Conservation (phyloP, 768 basidiomycete species). For the Tylopilus balloui region DNA sequence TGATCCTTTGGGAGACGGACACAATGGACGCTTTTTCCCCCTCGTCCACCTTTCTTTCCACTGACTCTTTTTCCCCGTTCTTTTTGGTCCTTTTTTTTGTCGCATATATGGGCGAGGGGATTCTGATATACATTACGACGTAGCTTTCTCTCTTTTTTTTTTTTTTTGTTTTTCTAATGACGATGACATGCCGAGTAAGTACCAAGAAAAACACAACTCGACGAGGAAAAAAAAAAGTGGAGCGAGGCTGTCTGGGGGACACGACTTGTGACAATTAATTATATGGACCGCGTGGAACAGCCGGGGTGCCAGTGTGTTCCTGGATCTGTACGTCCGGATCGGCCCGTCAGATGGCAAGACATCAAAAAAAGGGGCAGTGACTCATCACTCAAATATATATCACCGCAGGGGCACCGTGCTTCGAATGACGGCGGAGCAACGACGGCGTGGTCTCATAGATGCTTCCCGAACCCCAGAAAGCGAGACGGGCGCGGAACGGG, state of each 20-base stretch:
- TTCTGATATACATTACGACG: constrained; percentile 28
- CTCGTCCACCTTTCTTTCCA: constrained; percentile 1
- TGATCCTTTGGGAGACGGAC: constrained; percentile 23
- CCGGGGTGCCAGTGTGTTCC: no score
- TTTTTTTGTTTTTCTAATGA: constrained; percentile 22
- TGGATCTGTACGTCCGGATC: not conserved
- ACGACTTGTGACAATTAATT: no score
- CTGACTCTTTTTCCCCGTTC: constrained; percentile 14
- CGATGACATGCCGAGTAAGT: constrained; percentile 14
- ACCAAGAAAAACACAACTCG: not conserved
- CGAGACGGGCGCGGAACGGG: no score
- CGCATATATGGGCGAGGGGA: constrained; percentile 16
- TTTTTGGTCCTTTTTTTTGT: constrained; percentile 12
- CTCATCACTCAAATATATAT: no score
- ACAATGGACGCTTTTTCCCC: constrained; percentile 13
- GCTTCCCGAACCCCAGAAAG: no score
- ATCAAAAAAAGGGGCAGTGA: no score
- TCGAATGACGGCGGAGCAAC: no score
- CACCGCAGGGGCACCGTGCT: no score
- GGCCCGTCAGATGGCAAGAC: no score
- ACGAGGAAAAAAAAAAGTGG: not conserved
- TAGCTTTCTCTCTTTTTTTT: constrained; percentile 15
- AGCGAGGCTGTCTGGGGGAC: constrained; percentile 21
- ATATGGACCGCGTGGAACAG: no score
- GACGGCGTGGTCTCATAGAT: no score